Conservation (phyloP, 805 yeast species). For the Hanseniaspora taiwanica region DNA sequence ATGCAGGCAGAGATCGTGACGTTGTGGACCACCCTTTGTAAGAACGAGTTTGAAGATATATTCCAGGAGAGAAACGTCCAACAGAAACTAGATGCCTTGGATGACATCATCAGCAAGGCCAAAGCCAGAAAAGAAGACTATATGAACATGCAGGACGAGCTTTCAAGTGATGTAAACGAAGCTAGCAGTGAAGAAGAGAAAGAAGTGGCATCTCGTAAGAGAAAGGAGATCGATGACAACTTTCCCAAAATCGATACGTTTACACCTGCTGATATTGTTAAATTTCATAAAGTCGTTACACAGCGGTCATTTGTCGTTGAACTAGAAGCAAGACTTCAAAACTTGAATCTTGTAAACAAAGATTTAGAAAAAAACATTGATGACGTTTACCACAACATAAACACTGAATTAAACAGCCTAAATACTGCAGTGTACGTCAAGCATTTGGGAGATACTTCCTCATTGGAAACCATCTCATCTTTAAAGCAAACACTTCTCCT, state of each 20-base stretch:
- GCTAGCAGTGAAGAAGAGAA: slow-evolving; percentile 3
- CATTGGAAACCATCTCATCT: neutral
- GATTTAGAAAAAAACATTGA: slow-evolving; percentile 14
- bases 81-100: slow-evolving; percentile 26
- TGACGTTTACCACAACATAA: slow-evolving; percentile 11
- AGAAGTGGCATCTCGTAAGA: slow-evolving; percentile 1
- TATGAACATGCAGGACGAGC: neutral
- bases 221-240: neutral
- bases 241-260: slow-evolving; percentile 11
- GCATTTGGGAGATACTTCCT: slow-evolving; percentile 13
- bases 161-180: neutral
- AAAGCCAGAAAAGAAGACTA: slow-evolving; percentile 11
- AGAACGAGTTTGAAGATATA: slow-evolving; percentile 41
- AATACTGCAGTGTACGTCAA: slow-evolving; percentile 19
- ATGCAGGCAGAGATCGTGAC: slow-evolving; percentile 40
- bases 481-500: neutral
- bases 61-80: slow-evolving; percentile 32
- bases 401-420: slow-evolving; percentile 15
- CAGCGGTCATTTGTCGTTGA: slow-evolving; percentile 12
- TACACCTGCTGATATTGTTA: slow-evolving; percentile 14
- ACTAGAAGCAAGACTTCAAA: slow-evolving; percentile 13
- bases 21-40: slow-evolving; percentile 37
- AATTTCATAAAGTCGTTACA: slow-evolving; percentile 15
- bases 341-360: slow-evolving; percentile 13
- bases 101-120: slow-evolving; percentile 27